Conservation (phyloP, 768 basidiomycete species). For the Lactarius quietus region DNA sequence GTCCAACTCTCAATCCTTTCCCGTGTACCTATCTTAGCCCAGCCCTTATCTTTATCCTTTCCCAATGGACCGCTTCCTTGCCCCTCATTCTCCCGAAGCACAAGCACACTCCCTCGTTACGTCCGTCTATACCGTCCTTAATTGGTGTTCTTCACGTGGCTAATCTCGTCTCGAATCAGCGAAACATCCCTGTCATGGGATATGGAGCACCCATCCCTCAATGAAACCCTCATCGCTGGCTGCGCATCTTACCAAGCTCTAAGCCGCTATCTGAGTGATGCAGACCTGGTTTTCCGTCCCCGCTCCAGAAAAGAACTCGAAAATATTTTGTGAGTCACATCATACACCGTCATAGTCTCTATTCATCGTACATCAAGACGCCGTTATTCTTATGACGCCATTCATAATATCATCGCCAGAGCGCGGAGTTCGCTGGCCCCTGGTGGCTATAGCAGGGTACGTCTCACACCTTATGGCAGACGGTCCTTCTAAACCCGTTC, state of each 20-base stretch:
- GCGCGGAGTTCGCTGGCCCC: constrained; percentile 60
- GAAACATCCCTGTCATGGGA: constrained; percentile 71
- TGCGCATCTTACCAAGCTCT: constrained; percentile 82
- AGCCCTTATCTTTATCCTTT: neutral
- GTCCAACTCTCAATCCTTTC: neutral
- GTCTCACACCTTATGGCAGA: constrained; percentile 22
- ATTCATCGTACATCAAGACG: constrained; percentile 40
- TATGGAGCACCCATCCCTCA: constrained; percentile 60
- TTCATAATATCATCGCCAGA: constrained; percentile 74
- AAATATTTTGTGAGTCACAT: constrained; percentile 57
- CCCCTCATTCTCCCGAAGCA: constrained; percentile 72
- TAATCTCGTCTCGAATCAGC: constrained; percentile 40
- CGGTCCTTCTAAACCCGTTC: neutral
- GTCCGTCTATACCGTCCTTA: constrained; percentile 40
- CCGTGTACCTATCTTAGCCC: constrained; percentile 1
- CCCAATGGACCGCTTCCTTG: constrained; percentile 66
- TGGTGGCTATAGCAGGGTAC: constrained; percentile 52
- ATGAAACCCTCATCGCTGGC: constrained; percentile 71
- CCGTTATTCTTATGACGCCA: constrained; percentile 73
- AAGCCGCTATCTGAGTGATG: constrained; percentile 65
- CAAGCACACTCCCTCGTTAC: constrained; percentile 62
- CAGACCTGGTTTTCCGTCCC: constrained; percentile 69
- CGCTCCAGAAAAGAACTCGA: constrained; percentile 63
- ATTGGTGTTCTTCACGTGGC: constrained; percentile 2
- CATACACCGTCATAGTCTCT: constrained; percentile 6